A percentile compares a stretch with the other conserved stretches of the same genome.
phyloP scores from a whole-genome alignment of 352 stramenopile genomes.

The Pilasporangium apinafurcum region DNA sequence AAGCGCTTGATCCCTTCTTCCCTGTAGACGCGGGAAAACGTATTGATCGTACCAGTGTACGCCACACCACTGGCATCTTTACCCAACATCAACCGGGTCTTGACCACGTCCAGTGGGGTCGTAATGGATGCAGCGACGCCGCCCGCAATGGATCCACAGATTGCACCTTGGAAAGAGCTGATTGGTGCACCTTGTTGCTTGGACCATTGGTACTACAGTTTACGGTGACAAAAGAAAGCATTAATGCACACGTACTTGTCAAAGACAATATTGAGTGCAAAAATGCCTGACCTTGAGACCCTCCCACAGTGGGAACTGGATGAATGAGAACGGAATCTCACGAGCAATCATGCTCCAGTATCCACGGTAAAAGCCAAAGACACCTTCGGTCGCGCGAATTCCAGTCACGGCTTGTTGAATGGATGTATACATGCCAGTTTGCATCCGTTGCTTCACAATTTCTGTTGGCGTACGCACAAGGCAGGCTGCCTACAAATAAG shows the following conservation, averaged over 20 bases:
- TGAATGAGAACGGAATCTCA: slow-evolving; percentile 99
- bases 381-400: slow-evolving; percentile 75
- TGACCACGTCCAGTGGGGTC: slow-evolving; percentile 99
- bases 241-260: neutral
- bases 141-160: slow-evolving; percentile 94
- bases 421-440: slow-evolving; percentile 89
- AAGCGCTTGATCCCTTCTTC: slow-evolving; percentile 90
- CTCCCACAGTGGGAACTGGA: slow-evolving; percentile 99
- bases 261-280: neutral
- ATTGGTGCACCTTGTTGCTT: slow-evolving; percentile 69
- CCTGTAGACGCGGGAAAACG: slow-evolving; percentile 85
- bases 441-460: slow-evolving; percentile 99
- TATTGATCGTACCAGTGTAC: slow-evolving; percentile 91
- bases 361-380: slow-evolving; percentile 93
- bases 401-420: slow-evolving; percentile 56
- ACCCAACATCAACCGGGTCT: slow-evolving; percentile 98
- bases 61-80: slow-evolving; percentile 89
- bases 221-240: neutral
- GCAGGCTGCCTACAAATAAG: slow-evolving; percentile 79
- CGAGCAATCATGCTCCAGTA: slow-evolving; percentile 98
- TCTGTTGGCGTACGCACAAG: slow-evolving; percentile 98
- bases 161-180: slow-evolving; percentile 89
- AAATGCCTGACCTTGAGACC: slow-evolving; percentile 82
- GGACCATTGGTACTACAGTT: slow-evolving; percentile 75
- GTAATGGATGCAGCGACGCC: slow-evolving; percentile 94